A percentile compares a stretch with the other conserved stretches of the same genome.
phyloP scores from a whole-genome alignment of 129 eudicot species.

The Chrysanthemum seticuspe region DNA sequence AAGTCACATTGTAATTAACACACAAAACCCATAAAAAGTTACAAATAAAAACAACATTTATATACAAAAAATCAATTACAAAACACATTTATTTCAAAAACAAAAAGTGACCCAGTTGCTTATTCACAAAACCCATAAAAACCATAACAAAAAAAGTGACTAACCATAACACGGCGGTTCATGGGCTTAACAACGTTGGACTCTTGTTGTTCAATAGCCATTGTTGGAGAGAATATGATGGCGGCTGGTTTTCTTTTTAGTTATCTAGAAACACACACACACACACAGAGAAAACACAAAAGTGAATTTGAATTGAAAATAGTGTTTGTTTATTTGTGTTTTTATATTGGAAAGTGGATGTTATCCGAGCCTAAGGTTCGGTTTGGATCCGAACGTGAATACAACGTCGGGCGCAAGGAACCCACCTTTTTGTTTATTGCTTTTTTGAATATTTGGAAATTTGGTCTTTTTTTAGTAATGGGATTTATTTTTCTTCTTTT shows the following conservation, averaged over 20 bases:
- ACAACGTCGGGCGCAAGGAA: conserved; percentile 38
- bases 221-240: conserved; percentile 1
- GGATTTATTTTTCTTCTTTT: not conserved
- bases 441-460: conserved; percentile 2
- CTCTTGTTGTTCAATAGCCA: conserved; percentile 80
- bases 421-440: conserved; percentile 35
- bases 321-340: no score
- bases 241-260: not conserved
- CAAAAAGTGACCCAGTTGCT: no score
- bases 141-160: not conserved
- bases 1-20: no score
- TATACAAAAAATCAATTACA: no score
- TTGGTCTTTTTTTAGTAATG: not conserved
- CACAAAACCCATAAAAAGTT: no score
- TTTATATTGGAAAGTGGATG: no score
- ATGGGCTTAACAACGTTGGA: conserved; percentile 49
- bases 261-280: no score
- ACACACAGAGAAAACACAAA: no score
- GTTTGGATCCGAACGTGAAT: conserved; percentile 15
- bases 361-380: conserved; percentile 15
- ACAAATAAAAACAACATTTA: no score
- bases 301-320: no score
- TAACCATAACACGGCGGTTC: conserved; percentile 71
- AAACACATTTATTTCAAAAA: no score
- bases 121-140: no score